phyloP scores from a whole-genome alignment of 768 basidiomycete species.

The Chalciporus piperatus region DNA sequence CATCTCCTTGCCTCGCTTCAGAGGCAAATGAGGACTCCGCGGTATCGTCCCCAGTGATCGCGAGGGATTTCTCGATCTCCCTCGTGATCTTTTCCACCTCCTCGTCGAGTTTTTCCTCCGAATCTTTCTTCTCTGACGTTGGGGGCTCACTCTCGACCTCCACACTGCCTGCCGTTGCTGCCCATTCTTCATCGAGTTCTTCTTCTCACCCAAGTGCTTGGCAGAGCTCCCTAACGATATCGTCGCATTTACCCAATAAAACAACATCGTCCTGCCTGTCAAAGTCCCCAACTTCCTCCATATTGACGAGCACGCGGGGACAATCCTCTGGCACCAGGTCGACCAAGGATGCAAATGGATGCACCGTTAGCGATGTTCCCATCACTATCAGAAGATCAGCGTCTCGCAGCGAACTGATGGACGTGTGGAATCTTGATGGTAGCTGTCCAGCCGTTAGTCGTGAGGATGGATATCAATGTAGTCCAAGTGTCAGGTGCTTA shows the following conservation, averaged over 20 bases:
- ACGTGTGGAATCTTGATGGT: slow-evolving; percentile 62
- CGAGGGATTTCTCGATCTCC: slow-evolving; percentile 20
- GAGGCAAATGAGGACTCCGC: neutral
- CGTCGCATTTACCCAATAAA: slow-evolving; percentile 70
- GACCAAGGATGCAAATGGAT: slow-evolving; percentile 83
- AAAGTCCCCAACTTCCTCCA: slow-evolving; percentile 75
- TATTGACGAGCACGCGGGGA: slow-evolving; percentile 87
- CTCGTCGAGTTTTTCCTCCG: slow-evolving; percentile 10
- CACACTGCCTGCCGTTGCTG: slow-evolving; percentile 39
- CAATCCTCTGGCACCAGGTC: slow-evolving; percentile 50
- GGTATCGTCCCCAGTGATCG: slow-evolving; percentile 10
- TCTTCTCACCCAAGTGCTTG: slow-evolving; percentile 72
- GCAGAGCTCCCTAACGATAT: slow-evolving; percentile 58
- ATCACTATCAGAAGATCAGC: slow-evolving; percentile 90
- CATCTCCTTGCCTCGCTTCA: neutral
- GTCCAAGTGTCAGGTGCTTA: slow-evolving; percentile 32
- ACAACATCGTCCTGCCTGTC: slow-evolving; percentile 58
- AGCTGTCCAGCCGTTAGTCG: slow-evolving; percentile 45
- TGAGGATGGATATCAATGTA: neutral
- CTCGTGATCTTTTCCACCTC: slow-evolving; percentile 28
- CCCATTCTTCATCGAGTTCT: slow-evolving; percentile 57
- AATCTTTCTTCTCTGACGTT: slow-evolving; percentile 3
- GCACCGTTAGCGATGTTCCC: slow-evolving; percentile 85
- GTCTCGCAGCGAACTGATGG: slow-evolving; percentile 49
- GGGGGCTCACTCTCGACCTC: slow-evolving; percentile 13